Conservation (phyloP, 805 yeast genomes). For the Candida endomychidarum region DNA sequence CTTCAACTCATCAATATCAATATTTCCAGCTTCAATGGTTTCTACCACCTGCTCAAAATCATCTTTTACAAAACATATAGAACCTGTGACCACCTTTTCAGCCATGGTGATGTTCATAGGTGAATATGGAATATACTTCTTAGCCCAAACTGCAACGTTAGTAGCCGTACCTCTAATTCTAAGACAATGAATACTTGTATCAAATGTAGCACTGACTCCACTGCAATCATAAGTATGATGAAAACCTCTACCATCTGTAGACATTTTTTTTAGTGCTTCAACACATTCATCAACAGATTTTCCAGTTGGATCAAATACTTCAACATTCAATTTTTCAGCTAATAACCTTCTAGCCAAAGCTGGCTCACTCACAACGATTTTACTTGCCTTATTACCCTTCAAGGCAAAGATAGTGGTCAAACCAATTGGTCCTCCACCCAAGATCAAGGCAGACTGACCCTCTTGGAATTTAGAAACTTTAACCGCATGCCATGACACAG, state of each 20-base stretch:
- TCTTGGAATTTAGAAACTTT: slow-evolving; percentile 38
- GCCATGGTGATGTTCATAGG: slow-evolving; percentile 57
- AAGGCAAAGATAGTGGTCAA: slow-evolving; percentile 54
- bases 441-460: slow-evolving; percentile 50
- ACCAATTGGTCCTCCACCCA: slow-evolving; percentile 68
- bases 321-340: slow-evolving; percentile 51
- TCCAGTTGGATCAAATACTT: slow-evolving; percentile 48
- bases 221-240: slow-evolving; percentile 54
- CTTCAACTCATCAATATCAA: slow-evolving; percentile 43
- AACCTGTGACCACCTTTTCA: slow-evolving; percentile 58
- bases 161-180: slow-evolving; percentile 57
- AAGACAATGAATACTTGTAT: slow-evolving; percentile 49
- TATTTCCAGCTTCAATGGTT: slow-evolving; percentile 48
- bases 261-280: slow-evolving; percentile 33
- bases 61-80: slow-evolving; percentile 57
- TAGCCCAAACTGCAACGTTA: slow-evolving; percentile 67
- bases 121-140: slow-evolving; percentile 45
- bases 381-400: slow-evolving; percentile 37
- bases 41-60: slow-evolving; percentile 59
- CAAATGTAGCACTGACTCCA: slow-evolving; percentile 54
- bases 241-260: slow-evolving; percentile 48
- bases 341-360: slow-evolving; percentile 55
- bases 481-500: slow-evolving; percentile 63
- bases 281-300: slow-evolving; percentile 36
- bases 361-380: slow-evolving; percentile 60